Base-by-base conservation (phyloP, 352 stramenopile genomes). In the Phytophthora sojae region DNA sequence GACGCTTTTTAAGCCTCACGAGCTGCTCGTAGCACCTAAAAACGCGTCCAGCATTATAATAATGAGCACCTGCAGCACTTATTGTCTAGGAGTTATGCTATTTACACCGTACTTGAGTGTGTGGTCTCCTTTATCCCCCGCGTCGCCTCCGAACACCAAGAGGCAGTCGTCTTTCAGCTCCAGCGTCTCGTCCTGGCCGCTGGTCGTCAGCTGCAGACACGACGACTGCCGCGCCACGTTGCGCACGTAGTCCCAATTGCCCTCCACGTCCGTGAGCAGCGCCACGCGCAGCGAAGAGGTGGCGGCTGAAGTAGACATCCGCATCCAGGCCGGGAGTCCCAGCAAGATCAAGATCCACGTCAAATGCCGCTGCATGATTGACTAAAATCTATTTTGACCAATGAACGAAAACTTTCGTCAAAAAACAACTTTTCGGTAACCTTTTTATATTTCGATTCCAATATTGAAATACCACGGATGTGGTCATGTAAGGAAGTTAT, bases 111-210 rank as follows among this genome's bases (percentile, higher is more conserved):
- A 30, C n/a, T 88, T 86, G 58, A 98, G 82, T 35, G 96, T 97
- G 45, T 96, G 82, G 17, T 81, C 79, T 59, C 92, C 93, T 75
- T 98, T 98, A 75, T 98, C 95, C 6, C 96, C 93, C 0, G 79
- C 85, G 64, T 98, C 94, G 42, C 95, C 95, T 42, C 95, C 93
- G 67, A 93, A 98, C 23, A 98, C 85, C 57, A 98, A 84, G 60
- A 94, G 66, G 57, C 75, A 94, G 72, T 89, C 84, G 45, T 93
- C 86, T 5, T 71, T 42, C 26, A 96, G 76, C 64, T 88, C 81
- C 56, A 96, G 67, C 23, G 82, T 71, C 44, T 80, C 77, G 6
- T 71, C 67, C 26, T 64, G 54, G 15, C 17, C 60, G n/a, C 17
- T 57, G 7, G 8, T 6, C 32, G 21, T 58, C 67, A 93, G 80